Base-by-base conservation (phyloP, 352 stramenopile genomes). In the Halophytophthora polymorphica region DNA sequence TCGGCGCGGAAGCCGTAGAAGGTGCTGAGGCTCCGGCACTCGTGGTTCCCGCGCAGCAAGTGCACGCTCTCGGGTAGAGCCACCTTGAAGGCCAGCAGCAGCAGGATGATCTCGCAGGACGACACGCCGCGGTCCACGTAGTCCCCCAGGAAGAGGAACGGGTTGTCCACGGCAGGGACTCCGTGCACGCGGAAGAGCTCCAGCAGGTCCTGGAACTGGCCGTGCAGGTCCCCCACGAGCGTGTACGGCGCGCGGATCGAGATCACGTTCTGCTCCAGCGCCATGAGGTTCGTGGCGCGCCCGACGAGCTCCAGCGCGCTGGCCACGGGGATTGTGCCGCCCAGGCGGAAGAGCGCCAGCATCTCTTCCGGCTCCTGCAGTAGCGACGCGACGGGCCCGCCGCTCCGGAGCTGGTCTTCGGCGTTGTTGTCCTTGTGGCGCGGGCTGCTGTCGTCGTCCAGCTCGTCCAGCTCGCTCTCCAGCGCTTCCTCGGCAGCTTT, bases 1-100 rank as follows among this genome's bases (percentile, higher is more conserved):
- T 99, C 98, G 61, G 98, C 91, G 43, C 98, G 98, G 62, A 99
- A 99, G n/a, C 98, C 98, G 69, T 99, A 99, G 61, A 99, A 99
- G 56, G 96, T 96, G 70, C 98, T 99, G 31, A 99, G 97, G 33
- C 89, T 98, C 11, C 96, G 92, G 55, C 95, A 98, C 69, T 99
- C 97, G 67, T 99, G 97, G 74, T 99, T 99, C 4, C 97, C 97
- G 43, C 97, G 88, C 23, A 99, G 77, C 22, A 99, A 71, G 68
- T 99, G 98, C 49, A 99, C 98, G 68, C 98, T 98, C 57, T 98
- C 72, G 2, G 97, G 97, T 56, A 98, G 98, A 69, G 98, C 98
- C 48, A 98, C 97, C 64, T 99, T 99, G 68, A 98, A 99, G 2
- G 94, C 89, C 14, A 99, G 64, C 21, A 99, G 69, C 43, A 99